Evolutionary conservation across 2,329 filamentous ascomycete genomes (phyloP), one percentile per base, ranked within the genome.

Genomic region (Cryphonectria radicalis): DNA sequence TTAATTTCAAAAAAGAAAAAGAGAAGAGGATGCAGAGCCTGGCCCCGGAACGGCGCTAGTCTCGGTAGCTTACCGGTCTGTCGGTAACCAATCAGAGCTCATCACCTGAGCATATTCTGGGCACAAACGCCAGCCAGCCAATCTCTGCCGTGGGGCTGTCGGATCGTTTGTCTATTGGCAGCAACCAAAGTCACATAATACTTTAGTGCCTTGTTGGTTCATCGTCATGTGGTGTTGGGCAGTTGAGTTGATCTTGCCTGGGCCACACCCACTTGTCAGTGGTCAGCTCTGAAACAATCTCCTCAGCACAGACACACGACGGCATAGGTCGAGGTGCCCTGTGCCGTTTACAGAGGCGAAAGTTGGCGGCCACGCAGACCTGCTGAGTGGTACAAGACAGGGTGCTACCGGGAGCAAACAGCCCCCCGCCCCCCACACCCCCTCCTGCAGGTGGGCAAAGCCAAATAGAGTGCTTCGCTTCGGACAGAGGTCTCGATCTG

Each of bases 31-130:
- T 25, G 42, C 57, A 22, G 40, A 60, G 35, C 66, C 66, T 57
- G 57, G 66, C n/a, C 60, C 32, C 32, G 65, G 42, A 70, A 55
- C 46, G 55, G 35, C 71, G 69, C 71, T 73, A 71, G 28, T 71
- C 60, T 71, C 60, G 65, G 62, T 63, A 68, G 57, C 42, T 70
- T 62, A 68, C 62, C 71, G 57, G 50, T 43, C 35, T 53, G 69
- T 67, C 60, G 71, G 71, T 73, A 73, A 59, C 69, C 63, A 66
- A 65, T 60, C 69, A 62, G 53, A 43, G 40, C 32, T 63, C 28
- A n/a, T 19, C 42, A n/a, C n/a, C 53, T 59, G 17, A 42, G 60
- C 63, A 53, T 17, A 42, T 22, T n/a, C 59, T 67, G 57, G 62
- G 62, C 62, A 64, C 46, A 53, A 65, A 19, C 28, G 57, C 53